phyloP scores from a whole-genome alignment of 371 early-diverging fungal genomes.

The Mortierella sp. region DNA sequence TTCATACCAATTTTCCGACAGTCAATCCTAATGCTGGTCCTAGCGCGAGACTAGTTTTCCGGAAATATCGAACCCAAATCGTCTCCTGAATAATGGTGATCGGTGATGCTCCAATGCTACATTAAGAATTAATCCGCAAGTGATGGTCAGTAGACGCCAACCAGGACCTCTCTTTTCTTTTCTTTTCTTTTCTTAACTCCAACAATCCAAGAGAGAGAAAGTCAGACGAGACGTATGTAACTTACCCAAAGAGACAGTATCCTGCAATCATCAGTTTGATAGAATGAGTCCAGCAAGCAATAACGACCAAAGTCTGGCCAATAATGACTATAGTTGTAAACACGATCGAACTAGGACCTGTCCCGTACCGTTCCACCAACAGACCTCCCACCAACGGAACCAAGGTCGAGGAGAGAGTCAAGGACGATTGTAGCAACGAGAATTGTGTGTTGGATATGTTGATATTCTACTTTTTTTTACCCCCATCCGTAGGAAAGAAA shows the following conservation, averaged over 20 bases:
- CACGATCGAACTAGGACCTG: conserved; percentile 54
- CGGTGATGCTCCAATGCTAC: conserved; percentile 54
- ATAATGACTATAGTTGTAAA: conserved; percentile 49
- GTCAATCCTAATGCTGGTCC: conserved; percentile 54
- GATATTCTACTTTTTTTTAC: conserved; percentile 31
- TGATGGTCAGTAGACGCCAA: neutral
- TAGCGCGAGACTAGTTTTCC: conserved; percentile 44
- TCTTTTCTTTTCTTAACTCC: no score
- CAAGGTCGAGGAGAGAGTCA: conserved; percentile 53
- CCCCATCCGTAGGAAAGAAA: neutral
- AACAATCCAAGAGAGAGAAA: no score
- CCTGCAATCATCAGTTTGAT: conserved; percentile 53
- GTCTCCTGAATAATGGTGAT: conserved; percentile 57
- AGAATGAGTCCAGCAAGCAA: conserved; percentile 51
- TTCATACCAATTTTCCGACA: conserved; percentile 55
- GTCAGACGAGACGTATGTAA: neutral
- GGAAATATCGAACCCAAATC: conserved; percentile 55
- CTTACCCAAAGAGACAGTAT: conserved; percentile 55
- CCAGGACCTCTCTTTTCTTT: no score
- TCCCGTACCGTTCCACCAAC: conserved; percentile 53
- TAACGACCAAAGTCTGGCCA: conserved; percentile 43
- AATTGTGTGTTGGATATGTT: conserved; percentile 55
- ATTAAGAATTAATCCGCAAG: neutral
- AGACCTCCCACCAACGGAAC: conserved; percentile 54
- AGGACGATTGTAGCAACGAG: conserved; percentile 50